A percentile compares a stretch with the other conserved stretches of the same genome.
These are phyloP conservation scores for Malassezia dermatis DNA, from an alignment of 1,284 basidiomycete genomes.

Conservation along the genomic window DNA sequence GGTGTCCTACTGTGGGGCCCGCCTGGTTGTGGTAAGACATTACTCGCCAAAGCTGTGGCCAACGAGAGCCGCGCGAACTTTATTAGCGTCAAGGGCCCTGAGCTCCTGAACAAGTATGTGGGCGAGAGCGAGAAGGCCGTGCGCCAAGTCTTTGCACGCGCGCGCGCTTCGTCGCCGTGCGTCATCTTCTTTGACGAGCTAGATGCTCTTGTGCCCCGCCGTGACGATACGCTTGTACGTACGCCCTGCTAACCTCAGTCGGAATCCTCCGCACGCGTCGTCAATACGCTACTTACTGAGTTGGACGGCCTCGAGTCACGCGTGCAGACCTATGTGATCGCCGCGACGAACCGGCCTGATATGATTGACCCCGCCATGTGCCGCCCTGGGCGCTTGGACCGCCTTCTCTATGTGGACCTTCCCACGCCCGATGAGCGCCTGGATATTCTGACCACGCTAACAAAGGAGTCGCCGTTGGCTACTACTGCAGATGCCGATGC, in stretches of 20 bases:
- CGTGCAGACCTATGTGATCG: slow-evolving; percentile 82
- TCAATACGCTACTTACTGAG: slow-evolving; percentile 92
- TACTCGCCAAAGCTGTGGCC: slow-evolving; percentile 90
- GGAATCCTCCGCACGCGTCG: slow-evolving; percentile 89
- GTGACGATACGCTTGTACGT: slow-evolving; percentile 61
- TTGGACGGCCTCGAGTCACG: slow-evolving; percentile 84
- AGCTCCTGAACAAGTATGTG: slow-evolving; percentile 91
- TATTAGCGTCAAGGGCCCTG: slow-evolving; percentile 93
- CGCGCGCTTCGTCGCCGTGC: slow-evolving; percentile 74
- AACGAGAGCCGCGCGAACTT: slow-evolving; percentile 90
- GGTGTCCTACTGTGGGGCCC: slow-evolving; percentile 97
- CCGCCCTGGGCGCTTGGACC: slow-evolving; percentile 87
- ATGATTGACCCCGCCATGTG: slow-evolving; percentile 99
- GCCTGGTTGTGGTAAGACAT: slow-evolving; percentile 90
- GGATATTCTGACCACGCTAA: slow-evolving; percentile 60
- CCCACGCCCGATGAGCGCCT: slow-evolving; percentile 66
- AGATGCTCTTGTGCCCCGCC: slow-evolving; percentile 83
- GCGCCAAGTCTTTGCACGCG: slow-evolving; percentile 79
- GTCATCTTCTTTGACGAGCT: slow-evolving; percentile 93
- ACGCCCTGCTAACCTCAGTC: slow-evolving; percentile 52
- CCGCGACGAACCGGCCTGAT: slow-evolving; percentile 94
- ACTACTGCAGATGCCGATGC: slow-evolving; percentile 51
- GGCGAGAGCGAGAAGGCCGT: slow-evolving; percentile 94
- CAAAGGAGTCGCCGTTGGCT: slow-evolving; percentile 63
- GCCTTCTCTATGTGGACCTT: slow-evolving; percentile 88